A percentile compares a stretch with the other conserved stretches of the same genome.
phyloP scores from a whole-genome alignment of 345 rosid species.

The Hibiscus trionum region DNA sequence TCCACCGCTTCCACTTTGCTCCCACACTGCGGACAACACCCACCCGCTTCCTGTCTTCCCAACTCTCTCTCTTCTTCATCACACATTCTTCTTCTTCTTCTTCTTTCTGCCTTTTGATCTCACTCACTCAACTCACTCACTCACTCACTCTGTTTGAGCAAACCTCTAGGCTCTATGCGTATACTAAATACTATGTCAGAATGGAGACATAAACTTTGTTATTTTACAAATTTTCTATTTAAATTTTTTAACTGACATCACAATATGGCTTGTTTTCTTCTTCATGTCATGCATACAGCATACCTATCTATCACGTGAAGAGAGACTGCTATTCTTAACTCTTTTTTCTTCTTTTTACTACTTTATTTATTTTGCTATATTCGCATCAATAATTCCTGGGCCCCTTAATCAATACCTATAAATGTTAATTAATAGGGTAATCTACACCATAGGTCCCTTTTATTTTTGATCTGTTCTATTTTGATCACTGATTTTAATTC shows the following conservation, averaged over 20 bases:
- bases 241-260: no score
- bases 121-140: no score
- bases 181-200: no score
- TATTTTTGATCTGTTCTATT: neutral
- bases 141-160: neutral
- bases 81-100: constrained; percentile 20
- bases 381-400: neutral
- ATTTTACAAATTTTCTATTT: no score
- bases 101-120: neutral
- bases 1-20: constrained; percentile 69
- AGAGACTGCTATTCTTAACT: neutral
- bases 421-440: neutral
- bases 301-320: neutral
- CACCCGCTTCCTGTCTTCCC: constrained; percentile 64
- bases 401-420: neutral
- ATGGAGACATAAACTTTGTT: neutral
- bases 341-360: neutral
- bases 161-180: neutral
- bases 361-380: neutral
- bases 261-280: neutral
- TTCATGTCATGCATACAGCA: neutral
- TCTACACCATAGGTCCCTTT: no score
- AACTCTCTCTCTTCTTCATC: constrained; percentile 55
- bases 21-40: constrained; percentile 73
- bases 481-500: neutral